Base-by-base conservation (phyloP, 2,329 filamentous ascomycete species). In the Clonostachys rhizophaga region DNA sequence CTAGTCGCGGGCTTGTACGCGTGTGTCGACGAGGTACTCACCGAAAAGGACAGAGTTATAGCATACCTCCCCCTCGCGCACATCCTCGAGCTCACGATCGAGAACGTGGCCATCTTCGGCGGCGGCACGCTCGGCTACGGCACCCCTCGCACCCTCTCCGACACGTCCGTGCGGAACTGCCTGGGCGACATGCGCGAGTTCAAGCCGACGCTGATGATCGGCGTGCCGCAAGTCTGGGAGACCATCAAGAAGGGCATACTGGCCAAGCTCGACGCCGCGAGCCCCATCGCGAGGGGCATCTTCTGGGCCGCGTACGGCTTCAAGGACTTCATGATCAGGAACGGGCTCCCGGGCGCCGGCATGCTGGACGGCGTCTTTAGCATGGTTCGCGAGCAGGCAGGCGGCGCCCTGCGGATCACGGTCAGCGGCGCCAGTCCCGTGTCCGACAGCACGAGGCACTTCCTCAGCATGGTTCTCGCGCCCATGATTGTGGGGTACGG, bases 151-250 rank as follows among this genome's bases (percentile, higher is more conserved):
- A 97, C 94, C 0, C 76, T 99, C 47, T 89, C 91, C 8, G 92
- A 97, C 62, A 69, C 74, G 4, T 95, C 88, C 17, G 87, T 95
- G 68, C 84, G 86, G 55, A 94, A 97, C 68, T 96, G 89, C 72
- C 83, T 85, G 55, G 92, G 94, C 56, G 94, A 99, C 59, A 96
- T 99, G 70, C 87, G 88, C 50, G 91, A 96, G 62, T 86, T 97
- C 63, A 81, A 80, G 57, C 94, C 94, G 1, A 95, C 91, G 3
- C 80, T 96, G 61, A 80, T 99, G 63, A 87, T 96, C 37, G 94
- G 94, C 64, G 94, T 99, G 4, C 94, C 94, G 3, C 91, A 95
- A 49, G 87, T 99, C 34, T 99, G 92, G 91, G 94, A 99, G 71
- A 91, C 89, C 2, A 87, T 99, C 59, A 92, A 91, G 75, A 99